These are phyloP conservation scores for Phytophthora multivora DNA, from an alignment of 352 stramenopile genomes.

Conservation along the genomic window DNA sequence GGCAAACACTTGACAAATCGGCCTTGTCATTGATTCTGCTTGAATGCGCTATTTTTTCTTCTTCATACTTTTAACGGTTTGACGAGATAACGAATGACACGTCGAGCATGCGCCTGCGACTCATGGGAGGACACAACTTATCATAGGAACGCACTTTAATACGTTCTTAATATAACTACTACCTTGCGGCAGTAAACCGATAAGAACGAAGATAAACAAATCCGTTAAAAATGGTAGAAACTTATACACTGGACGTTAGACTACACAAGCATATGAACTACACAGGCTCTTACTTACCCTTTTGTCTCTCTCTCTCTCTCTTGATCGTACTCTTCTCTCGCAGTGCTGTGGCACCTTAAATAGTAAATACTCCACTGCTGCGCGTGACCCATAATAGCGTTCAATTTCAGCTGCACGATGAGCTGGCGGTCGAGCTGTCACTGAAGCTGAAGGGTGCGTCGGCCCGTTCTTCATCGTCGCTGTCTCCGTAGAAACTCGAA, in stretches of 20 bases:
- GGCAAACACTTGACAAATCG: constrained; percentile 21
- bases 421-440: constrained; percentile 33
- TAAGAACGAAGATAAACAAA: constrained; percentile 10
- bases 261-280: constrained; percentile 28
- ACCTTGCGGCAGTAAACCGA: no score
- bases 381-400: neutral
- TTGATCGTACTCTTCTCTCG: constrained; percentile 7
- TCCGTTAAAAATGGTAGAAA: constrained; percentile 18
- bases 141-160: no score
- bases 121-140: constrained; percentile 1
- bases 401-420: constrained; percentile 19
- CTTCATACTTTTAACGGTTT: no score
- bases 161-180: no score
- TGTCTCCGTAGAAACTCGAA: constrained; percentile 27
- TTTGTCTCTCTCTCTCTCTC: constrained; percentile 4
- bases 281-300: neutral
- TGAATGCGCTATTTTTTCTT: no score
- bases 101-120: neutral
- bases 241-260: constrained; percentile 23
- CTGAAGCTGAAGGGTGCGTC: constrained; percentile 24
- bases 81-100: no score
- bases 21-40: neutral
- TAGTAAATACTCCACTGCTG: constrained; percentile 48
- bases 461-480: constrained; percentile 23
- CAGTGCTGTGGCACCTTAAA: constrained; percentile 46